A percentile compares a stretch with the other conserved stretches of the same genome.
phyloP scores from a whole-genome alignment of 73 alveolate genomes.

The Tetrahymena elliotti region DNA sequence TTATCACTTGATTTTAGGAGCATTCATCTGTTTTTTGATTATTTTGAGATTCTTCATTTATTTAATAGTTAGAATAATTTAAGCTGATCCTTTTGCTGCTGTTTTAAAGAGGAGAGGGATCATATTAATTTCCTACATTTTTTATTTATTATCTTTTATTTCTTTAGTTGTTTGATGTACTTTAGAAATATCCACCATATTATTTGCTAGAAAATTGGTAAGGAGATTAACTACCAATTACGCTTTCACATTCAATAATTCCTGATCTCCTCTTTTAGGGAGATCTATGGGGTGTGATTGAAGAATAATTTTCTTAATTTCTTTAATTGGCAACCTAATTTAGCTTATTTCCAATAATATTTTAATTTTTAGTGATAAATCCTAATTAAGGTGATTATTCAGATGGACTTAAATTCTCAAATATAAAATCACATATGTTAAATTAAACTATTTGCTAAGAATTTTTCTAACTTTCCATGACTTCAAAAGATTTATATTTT shows the following conservation, averaged over 20 bases:
- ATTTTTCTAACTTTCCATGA: not conserved
- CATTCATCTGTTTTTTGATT: not conserved
- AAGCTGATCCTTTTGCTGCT: not conserved
- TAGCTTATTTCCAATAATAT: not conserved
- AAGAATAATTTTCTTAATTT: not conserved
- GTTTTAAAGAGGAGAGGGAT: not conserved
- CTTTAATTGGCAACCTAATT: not conserved
- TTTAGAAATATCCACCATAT: not conserved
- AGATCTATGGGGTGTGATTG: not conserved
- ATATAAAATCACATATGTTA: not conserved
- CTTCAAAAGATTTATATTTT: not conserved
- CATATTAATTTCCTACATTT: not conserved
- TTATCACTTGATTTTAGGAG: not conserved
- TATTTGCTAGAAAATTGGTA: not conserved
- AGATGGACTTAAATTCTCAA: not conserved
- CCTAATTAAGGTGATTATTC: not conserved
- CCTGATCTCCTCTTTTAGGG: not conserved
- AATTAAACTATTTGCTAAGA: not conserved
- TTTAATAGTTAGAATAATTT: not conserved
- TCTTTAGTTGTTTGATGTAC: not conserved
- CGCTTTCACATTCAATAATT: not conserved
- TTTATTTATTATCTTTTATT: not conserved
- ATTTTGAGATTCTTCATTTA: not conserved
- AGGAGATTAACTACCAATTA: not conserved
- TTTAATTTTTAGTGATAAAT: not conserved